Evolutionary conservation across 192 early-diverging fungal species (phyloP), one percentile per base, ranked within the genome.

Genomic region (Dimargaris cristalligena): DNA sequence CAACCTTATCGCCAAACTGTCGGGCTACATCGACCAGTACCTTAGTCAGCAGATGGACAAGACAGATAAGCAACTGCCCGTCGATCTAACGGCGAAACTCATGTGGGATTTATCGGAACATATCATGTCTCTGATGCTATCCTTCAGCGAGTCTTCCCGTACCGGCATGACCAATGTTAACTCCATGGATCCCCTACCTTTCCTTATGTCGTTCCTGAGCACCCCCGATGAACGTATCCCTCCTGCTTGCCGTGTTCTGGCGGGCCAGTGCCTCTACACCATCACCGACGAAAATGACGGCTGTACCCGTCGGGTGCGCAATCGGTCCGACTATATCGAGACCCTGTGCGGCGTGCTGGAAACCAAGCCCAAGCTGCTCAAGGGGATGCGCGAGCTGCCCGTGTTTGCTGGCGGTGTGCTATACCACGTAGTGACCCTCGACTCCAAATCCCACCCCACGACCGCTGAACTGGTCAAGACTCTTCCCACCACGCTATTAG

Each of bases 261-360:
- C 74, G 30, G 88, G 75, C 9, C 89, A 91, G 71, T 87, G 82
- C 44, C 71, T 94, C 16, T 82, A 86, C 62, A 87, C 88, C 3
- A 70, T 94, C 44, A 86, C 88, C 0, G 89, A 91, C 52, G 85
- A 86, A 20, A 89, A 90, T 61, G 60, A 67, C 14, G 72, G 74
- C 3, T 74, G 78, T 33, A 64, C 79, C 46, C 69, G 74, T 28
- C 63, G 78, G 3, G 80, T 88, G 67, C 62, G 74, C 30, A 62
- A 67, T 20, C 80, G 81, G 60, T 69, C 74, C 4, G 73, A 74
- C 56, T 79, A 80, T 14, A 67, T 79, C 11, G 62, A 67, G 16
- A 67, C 65, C 20, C 68, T 88, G 30, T 68, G 73, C 58, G 67
- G 67, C 28, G 70, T 79, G 25, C 62, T 82, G 16, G 68, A 64